Percentiles rank a stretch among this genome's conserved stretches.
Conservation (phyloP, 345 rosid genomes). For the Euphorbia lathyris region DNA sequence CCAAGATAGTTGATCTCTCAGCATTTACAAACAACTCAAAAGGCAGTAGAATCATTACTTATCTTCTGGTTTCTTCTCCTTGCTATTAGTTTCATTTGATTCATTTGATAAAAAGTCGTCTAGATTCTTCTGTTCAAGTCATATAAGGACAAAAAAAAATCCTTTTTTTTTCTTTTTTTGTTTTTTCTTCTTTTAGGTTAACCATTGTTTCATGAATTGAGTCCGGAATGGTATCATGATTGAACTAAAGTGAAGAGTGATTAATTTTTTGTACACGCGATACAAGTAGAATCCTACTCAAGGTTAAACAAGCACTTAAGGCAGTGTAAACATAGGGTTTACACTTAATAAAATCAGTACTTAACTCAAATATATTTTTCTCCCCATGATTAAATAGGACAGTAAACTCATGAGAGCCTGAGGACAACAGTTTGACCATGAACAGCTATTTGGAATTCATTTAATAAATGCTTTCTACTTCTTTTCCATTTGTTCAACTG, state of each 20-base stretch:
- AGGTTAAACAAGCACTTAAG: background rate
- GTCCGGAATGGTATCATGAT: background rate
- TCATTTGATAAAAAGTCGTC: background rate
- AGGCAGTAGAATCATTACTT: background rate
- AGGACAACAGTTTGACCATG: background rate
- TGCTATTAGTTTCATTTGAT: slow-evolving; percentile 1
- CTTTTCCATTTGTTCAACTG: background rate
- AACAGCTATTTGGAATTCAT: background rate
- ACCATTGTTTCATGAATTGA: slow-evolving; percentile 2
- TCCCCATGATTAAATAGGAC: background rate
- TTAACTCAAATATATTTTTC: background rate
- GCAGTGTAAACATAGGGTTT: background rate
- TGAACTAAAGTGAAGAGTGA: background rate
- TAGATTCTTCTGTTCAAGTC: background rate
- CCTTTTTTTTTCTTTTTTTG: too few species aligned
- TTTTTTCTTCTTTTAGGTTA: too few species aligned
- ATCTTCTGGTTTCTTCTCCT: background rate
- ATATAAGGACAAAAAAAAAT: background rate
- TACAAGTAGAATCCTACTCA: background rate
- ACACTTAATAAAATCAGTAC: background rate
- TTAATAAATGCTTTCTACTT: background rate
- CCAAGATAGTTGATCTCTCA: background rate
- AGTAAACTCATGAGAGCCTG: background rate
- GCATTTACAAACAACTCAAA: background rate
- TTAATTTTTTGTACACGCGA: background rate